Base-by-base conservation (phyloP, 1,284 basidiomycete genomes). In the Rhodotorula sp. region DNA sequence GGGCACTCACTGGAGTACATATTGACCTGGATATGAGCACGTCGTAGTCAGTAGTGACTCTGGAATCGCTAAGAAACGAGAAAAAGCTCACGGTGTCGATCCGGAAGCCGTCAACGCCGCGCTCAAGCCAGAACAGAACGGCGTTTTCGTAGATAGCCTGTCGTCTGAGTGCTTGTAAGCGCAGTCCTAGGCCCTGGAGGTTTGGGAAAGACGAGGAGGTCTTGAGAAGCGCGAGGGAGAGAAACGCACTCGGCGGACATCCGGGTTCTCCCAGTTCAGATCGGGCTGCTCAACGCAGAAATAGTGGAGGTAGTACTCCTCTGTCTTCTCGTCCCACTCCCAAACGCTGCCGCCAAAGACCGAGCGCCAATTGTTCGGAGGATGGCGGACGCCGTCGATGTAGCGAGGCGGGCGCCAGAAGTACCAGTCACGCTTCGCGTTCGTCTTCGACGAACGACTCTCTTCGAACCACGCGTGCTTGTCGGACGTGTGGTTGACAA, bases 401-500 rank as follows among this genome's bases (percentile, higher is more conserved):
- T 29, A 30, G n/a, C 36, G 44, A 4, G 69, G 32, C 5, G 61
- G 62, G 11, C 32, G 22, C 65, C 65, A 71, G 57, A 46, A 27
- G 56, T 90, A 75, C 86, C 88, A 89, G 77, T 88, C 85, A 15
- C 89, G 84, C 79, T 88, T 89, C 0, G 86, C 83, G 76, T 79
- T 83, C 4, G 84, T 80, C 75, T 86, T 86, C 70, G 83, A 84
- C 2, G 84, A 84, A 64, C 85, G 84, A 27, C 89, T 90, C 69
- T 86, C 83, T 63, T 85, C 78, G 81, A 90, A 92, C 90, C 90
- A 91, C 27, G 19, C 46, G 74, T 90, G 89, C 85, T 88, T 64
- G 80, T 89, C 87, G 4, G 88, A 90, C 10, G 86, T 87, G 79
- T 91, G 90, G 79, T 91, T 91, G n/a, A 89, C 86, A 39, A 91